Percentiles rank a stretch among this genome's conserved stretches.
These are phyloP conservation scores for Monosporascus cannonballus DNA, from an alignment of 2,329 filamentous ascomycete genomes.

Conservation along the genomic window DNA sequence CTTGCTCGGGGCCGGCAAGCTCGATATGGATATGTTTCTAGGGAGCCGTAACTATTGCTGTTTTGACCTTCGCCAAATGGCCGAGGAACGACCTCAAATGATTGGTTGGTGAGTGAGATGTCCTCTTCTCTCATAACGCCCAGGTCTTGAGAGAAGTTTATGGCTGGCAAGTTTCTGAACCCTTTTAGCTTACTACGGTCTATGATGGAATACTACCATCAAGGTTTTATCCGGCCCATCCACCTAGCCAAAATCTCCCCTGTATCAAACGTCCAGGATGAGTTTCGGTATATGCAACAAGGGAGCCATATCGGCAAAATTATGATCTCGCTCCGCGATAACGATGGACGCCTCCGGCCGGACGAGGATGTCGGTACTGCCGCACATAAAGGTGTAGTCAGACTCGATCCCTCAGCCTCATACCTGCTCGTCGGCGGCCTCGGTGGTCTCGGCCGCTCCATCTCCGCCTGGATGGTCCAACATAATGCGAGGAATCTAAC, in stretches of 20 bases:
- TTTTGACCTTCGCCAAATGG: not conserved
- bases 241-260: not conserved
- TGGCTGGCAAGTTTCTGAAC: not conserved
- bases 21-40: not conserved
- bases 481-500: slow-evolving; percentile 28
- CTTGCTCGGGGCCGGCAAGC: slow-evolving; percentile 5
- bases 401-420: slow-evolving; percentile 3
- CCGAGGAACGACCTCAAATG: too few relatives aligned
- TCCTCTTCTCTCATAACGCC: too few relatives aligned
- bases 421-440: slow-evolving; percentile 32
- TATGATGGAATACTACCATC: not conserved
- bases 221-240: not conserved
- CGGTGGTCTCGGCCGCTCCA: slow-evolving; percentile 28
- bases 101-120: too few relatives aligned
- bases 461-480: slow-evolving; percentile 26
- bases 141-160: too few relatives aligned
- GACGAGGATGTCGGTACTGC: not conserved
- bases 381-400: not conserved
- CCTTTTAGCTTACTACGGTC: not conserved
- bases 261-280: not conserved
- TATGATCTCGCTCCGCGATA: not conserved
- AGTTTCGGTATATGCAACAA: not conserved
- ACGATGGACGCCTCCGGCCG: too few relatives aligned
- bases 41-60: not conserved
- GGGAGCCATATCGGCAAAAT: not conserved